Percentiles rank a stretch among this genome's conserved stretches.
Conservation (phyloP, 2,329 filamentous ascomycete genomes). For the Aspergillus ruber region DNA sequence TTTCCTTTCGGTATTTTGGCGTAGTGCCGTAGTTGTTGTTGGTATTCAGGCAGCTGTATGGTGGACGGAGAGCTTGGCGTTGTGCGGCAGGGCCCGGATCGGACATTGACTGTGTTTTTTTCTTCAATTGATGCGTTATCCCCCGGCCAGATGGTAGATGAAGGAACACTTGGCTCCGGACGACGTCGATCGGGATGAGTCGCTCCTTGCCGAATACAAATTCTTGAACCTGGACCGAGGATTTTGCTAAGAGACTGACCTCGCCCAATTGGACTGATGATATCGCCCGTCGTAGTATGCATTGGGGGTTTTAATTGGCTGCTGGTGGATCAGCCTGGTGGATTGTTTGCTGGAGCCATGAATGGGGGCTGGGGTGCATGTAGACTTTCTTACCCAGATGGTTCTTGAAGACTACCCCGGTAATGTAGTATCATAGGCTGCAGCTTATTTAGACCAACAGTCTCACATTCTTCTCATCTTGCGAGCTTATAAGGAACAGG, state of each 20-base stretch:
- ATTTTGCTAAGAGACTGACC: slow-evolving; percentile 10
- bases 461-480: neutral
- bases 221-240: too few relatives aligned
- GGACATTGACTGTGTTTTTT: too few relatives aligned
- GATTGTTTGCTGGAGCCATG: slow-evolving; percentile 55
- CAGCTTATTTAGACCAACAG: neutral
- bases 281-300: slow-evolving; percentile 50
- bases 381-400: slow-evolving; percentile 42
- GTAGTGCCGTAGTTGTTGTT: too few relatives aligned
- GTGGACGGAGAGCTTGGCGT: too few relatives aligned
- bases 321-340: slow-evolving; percentile 59
- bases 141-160: neutral
- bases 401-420: slow-evolving; percentile 20
- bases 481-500: neutral
- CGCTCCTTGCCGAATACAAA: neutral
- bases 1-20: too few relatives aligned
- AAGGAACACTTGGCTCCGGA: neutral
- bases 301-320: slow-evolving; percentile 48
- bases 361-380: slow-evolving; percentile 51
- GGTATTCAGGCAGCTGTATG: too few relatives aligned
- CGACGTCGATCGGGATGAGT: neutral
- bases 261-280: slow-evolving; percentile 50
- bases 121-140: too few relatives aligned
- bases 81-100: too few relatives aligned
- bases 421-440: neutral